Evolutionary conservation across 768 basidiomycete species (phyloP), one percentile per base, ranked within the genome.

Genomic region (Cyclocybe cylindracea): DNA sequence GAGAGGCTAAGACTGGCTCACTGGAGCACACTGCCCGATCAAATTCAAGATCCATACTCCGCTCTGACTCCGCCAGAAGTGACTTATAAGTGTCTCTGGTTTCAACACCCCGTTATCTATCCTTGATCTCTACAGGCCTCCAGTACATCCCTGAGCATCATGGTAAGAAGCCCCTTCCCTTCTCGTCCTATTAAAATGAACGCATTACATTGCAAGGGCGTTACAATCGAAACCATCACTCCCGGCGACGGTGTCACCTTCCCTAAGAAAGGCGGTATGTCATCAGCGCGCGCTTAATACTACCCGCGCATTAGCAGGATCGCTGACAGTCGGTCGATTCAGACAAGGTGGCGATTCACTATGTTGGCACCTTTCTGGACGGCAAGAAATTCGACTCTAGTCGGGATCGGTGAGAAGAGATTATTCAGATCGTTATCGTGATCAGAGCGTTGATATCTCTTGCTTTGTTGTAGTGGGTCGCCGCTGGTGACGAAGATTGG

Each of bases 291-390:
- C 48, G 57, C 34, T 53, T 56, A 56, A 48, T 37, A 24, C 42
- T 6, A 45, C 43, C 32, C 41, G 24, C 46, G 33, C 53, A 37
- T 36, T 18, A 33, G 42, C 36, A 44, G 44, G 46, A 64, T 64
- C 41, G 24, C 5, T 24, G 24, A 54, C 29, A 61, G 59, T 41
- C 57, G 47, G 65, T 67, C 61, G 49, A 58, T 44, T 18, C 59
- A 89, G 88, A 91, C 74, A 78, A 16, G 29, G 89, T 93, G 34
- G 70, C 53, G 5, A 91, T 94, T 50, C 89, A 94, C 69, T 94
- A 94, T 61, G 78, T 85, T 39, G 93, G 90, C 18, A 90, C 79
- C 16, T 78, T 93, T 11, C 11, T 56, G 3, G 73, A 88, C 61
- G 89, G 88, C 39, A 72, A 53, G 24, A 72, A 70, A 60, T 91